Percentiles rank a stretch among this genome's conserved stretches.
These are phyloP conservation scores for Nicotiana undulata DNA, from an alignment of 257 asterid genomes.

Conservation along the genomic window DNA sequence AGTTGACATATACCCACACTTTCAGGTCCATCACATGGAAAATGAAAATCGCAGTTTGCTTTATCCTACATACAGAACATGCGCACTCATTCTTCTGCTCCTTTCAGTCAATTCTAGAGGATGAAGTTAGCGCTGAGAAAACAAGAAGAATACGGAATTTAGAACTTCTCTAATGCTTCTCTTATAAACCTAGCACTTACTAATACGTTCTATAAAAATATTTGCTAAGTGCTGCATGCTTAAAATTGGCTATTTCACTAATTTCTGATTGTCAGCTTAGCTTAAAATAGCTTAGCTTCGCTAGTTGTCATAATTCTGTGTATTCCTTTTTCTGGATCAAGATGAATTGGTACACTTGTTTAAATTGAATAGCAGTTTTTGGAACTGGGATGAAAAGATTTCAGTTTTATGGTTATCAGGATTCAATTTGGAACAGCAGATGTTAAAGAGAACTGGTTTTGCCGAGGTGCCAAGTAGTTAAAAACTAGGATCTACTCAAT, in stretches of 20 bases:
- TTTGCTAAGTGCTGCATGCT: neutral
- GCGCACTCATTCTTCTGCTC: neutral
- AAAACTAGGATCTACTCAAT: neutral
- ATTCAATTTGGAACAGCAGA: neutral
- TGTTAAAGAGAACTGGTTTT: neutral
- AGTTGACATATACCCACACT: neutral
- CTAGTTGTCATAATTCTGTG: neutral
- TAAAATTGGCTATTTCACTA: neutral
- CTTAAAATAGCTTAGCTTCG: neutral
- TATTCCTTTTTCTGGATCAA: neutral
- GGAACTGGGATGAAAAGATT: neutral
- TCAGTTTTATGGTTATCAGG: neutral
- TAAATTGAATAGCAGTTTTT: neutral
- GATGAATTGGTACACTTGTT: neutral
- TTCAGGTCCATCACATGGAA: constrained; percentile 11
- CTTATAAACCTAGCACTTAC: neutral
- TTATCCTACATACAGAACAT: neutral
- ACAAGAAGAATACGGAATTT: neutral
- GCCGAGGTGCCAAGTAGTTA: neutral
- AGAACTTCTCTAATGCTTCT: neutral
- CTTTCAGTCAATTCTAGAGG: neutral
- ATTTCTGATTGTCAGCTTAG: neutral
- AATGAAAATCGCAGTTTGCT: constrained; percentile 2
- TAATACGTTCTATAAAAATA: neutral
- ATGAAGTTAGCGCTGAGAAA: neutral